phyloP scores from a whole-genome alignment of 805 yeast genomes.

The Wickerhamomyces strasburgensis region DNA sequence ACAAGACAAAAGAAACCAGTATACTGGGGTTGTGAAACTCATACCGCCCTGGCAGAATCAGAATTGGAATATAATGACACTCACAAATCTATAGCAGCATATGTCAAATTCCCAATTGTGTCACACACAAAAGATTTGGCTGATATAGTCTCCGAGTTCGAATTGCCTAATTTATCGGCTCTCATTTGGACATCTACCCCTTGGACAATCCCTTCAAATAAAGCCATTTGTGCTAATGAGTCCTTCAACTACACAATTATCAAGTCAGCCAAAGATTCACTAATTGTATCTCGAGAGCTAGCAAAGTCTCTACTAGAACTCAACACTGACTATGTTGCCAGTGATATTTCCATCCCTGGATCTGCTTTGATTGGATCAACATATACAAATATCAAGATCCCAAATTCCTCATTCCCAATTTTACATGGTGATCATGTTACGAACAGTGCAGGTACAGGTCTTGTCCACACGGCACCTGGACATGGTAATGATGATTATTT shows the following conservation, averaged over 20 bases:
- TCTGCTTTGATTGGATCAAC: conserved; percentile 31
- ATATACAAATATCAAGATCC: conserved; percentile 55
- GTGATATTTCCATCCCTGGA: conserved; percentile 37
- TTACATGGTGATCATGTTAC: conserved; percentile 81
- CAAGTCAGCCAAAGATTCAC: conserved; percentile 31
- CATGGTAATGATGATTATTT: conserved; percentile 94
- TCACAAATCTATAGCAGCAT: conserved; percentile 66
- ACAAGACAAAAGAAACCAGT: conserved; percentile 91
- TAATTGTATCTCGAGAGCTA: conserved; percentile 56
- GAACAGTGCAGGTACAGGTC: conserved; percentile 80
- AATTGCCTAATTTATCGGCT: conserved; percentile 24
- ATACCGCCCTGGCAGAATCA: conserved; percentile 94
- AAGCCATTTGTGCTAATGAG: conserved; percentile 71
- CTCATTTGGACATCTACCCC: conserved; percentile 98
- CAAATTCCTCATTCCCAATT: conserved; percentile 46
- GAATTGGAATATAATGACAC: conserved; percentile 81
- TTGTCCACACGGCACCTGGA: conserved; percentile 97
- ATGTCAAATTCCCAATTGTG: conserved; percentile 59
- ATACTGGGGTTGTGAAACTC: conserved; percentile 93
- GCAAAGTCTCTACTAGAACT: conserved; percentile 33
- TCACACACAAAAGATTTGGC: conserved; percentile 20
- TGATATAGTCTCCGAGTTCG: conserved; percentile 4
- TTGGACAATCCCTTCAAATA: conserved; percentile 90
- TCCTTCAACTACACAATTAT: conserved; percentile 53
- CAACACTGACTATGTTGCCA: conserved; percentile 20